Evolutionary conservation across 257 asterid species (phyloP).

Genomic region (Przewalskia tangutica): DNA sequence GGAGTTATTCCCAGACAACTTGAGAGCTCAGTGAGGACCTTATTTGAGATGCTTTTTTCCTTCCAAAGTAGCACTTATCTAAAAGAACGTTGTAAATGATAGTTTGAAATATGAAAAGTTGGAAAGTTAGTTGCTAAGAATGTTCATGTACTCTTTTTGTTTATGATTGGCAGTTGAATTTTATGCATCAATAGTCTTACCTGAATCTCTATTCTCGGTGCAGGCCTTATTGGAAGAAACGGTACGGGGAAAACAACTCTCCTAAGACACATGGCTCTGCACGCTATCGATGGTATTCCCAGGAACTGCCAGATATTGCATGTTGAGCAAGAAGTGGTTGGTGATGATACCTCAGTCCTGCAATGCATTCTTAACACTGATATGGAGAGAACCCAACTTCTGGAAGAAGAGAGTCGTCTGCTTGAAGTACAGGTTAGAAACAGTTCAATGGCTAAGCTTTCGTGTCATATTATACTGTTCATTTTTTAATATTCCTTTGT

Average conservation of each 20-base stretch:
- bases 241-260: conserved; percentile 99
- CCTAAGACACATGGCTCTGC: conserved; percentile 96
- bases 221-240: conserved; percentile 97
- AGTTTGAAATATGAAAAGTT: background rate
- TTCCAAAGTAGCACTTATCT: background rate
- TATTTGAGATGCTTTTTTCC: no score
- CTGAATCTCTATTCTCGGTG: conserved; percentile 9
- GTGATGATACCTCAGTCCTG: conserved; percentile 71
- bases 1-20: no score
- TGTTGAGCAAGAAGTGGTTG: conserved; percentile 97
- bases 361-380: conserved; percentile 90
- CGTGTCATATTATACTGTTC: background rate
- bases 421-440: conserved; percentile 66
- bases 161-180: background rate
- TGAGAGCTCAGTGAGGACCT: no score
- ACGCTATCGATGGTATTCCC: conserved; percentile 95
- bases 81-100: background rate
- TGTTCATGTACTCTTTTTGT: background rate
- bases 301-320: conserved; percentile 92
- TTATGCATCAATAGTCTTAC: background rate
- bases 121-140: background rate
- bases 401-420: conserved; percentile 76
- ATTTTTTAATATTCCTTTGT: conserved; percentile 12
- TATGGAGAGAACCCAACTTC: conserved; percentile 69
- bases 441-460: conserved; percentile 9